phyloP scores from a whole-genome alignment of 768 basidiomycete species.

The Mycena rosella region DNA sequence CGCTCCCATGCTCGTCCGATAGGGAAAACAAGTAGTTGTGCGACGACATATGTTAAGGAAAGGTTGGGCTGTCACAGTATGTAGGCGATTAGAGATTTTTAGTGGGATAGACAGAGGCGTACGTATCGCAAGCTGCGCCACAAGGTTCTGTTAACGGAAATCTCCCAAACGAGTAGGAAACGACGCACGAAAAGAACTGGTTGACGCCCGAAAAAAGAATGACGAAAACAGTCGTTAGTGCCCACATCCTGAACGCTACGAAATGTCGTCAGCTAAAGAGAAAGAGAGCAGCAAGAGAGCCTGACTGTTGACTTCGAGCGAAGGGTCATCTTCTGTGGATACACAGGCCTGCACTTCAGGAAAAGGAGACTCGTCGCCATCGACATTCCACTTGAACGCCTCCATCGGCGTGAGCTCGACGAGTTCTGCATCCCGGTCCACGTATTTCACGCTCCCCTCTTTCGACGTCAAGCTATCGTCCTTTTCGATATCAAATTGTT shows the following conservation, averaged over 20 bases:
- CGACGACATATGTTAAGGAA: slow-evolving; percentile 10
- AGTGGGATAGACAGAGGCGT: background rate
- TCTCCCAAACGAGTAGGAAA: no score
- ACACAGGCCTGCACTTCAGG: slow-evolving; percentile 24
- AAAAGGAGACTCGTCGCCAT: slow-evolving; percentile 16
- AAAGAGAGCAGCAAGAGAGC: background rate
- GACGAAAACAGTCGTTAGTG: slow-evolving; percentile 14
- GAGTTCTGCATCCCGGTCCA: background rate
- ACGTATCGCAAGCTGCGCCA: slow-evolving; percentile 14
- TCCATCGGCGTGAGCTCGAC: slow-evolving; percentile 22
- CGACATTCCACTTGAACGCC: slow-evolving; percentile 19
- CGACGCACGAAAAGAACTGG: slow-evolving; percentile 19
- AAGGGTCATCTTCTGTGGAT: slow-evolving; percentile 15
- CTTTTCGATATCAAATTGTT: slow-evolving; percentile 8
- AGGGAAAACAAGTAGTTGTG: slow-evolving; percentile 19
- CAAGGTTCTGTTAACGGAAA: background rate
- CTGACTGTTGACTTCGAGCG: slow-evolving; percentile 20
- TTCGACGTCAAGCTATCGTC: slow-evolving; percentile 14
- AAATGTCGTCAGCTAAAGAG: background rate
- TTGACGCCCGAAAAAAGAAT: slow-evolving; percentile 20
- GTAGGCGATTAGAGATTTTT: background rate
- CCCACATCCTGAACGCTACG: slow-evolving; percentile 24
- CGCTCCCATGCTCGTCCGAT: slow-evolving; percentile 21
- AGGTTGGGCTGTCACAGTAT: slow-evolving; percentile 21
- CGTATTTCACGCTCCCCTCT: slow-evolving; percentile 8